Conservation (phyloP, 805 yeast species). For the Ascoidea tarda region DNA sequence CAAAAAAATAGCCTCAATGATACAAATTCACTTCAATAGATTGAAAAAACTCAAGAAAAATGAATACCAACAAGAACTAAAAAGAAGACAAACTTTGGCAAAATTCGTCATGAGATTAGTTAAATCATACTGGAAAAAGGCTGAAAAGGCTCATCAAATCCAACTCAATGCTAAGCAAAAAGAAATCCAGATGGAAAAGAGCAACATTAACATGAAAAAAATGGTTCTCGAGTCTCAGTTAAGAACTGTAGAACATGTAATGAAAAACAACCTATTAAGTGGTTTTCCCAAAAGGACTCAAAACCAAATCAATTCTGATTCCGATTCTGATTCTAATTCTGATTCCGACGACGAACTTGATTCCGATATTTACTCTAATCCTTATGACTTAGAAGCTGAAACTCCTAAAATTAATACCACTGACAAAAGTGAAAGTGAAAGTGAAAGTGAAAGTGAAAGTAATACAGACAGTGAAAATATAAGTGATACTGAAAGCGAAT, state of each 20-base stretch:
- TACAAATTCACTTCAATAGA: constrained; percentile 78
- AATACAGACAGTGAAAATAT: not conserved
- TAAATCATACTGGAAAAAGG: constrained; percentile 80
- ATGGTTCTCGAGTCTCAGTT: constrained; percentile 26
- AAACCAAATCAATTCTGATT: not conserved
- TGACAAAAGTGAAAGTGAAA: not conserved
- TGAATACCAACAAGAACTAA: constrained; percentile 60
- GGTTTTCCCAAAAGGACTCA: not conserved
- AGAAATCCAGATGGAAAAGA: constrained; percentile 8
- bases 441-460: not conserved
- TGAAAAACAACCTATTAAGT: constrained; percentile 7
- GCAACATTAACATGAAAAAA: constrained; percentile 9
- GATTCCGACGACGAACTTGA: not conserved
- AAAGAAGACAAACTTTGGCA: constrained; percentile 55
- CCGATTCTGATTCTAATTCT: not conserved
- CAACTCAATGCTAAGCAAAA: constrained; percentile 7
- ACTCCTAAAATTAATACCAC: not conserved
- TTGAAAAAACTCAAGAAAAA: constrained; percentile 83
- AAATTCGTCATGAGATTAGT: constrained; percentile 73
- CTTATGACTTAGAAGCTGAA: not conserved
- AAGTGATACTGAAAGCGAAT: constrained; percentile 6
- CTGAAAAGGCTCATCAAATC: constrained; percentile 55
- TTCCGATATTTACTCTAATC: not conserved
- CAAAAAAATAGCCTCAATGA: constrained; percentile 62
- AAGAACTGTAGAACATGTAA: constrained; percentile 15